Evolutionary conservation across 2,329 filamentous ascomycete genomes (phyloP).

Genomic region (Arthrinium phaeospermum): DNA sequence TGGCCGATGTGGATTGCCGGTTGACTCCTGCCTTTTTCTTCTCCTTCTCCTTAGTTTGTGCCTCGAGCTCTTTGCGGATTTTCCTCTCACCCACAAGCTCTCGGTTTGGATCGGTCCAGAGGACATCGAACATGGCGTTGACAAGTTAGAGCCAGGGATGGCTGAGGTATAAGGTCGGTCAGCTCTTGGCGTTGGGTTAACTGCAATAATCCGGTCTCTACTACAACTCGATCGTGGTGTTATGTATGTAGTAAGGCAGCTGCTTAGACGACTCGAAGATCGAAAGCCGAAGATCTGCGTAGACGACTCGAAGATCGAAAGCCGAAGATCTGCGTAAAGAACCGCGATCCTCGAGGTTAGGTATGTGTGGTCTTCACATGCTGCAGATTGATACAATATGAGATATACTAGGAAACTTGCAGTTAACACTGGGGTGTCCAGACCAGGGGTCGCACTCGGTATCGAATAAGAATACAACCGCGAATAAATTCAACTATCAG

Average conservation of each 20-base stretch:
- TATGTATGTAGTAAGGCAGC: background rate
- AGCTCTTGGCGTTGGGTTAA: background rate
- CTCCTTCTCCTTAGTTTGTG: constrained; percentile 38
- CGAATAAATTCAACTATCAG: background rate
- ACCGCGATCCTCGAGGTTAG: background rate
- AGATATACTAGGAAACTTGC: background rate
- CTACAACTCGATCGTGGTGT: background rate
- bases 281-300: background rate
- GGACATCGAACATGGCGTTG: constrained; percentile 60
- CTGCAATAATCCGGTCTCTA: background rate
- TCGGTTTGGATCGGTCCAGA: constrained; percentile 61
- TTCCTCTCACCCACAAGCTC: constrained; percentile 60
- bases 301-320: background rate
- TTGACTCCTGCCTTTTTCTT: constrained; percentile 37
- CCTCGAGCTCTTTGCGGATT: constrained; percentile 53
- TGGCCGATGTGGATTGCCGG: constrained; percentile 47
- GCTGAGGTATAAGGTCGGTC: background rate
- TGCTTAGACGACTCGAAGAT: background rate
- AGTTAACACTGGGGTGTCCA: background rate
- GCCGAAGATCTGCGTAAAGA: background rate
- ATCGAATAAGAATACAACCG: background rate
- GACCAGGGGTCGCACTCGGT: background rate
- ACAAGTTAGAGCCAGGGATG: background rate
- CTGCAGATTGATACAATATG: background rate
- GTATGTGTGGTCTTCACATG: background rate